Conservation (phyloP, 805 yeast species). For the Saccharomycopsis sp. region DNA sequence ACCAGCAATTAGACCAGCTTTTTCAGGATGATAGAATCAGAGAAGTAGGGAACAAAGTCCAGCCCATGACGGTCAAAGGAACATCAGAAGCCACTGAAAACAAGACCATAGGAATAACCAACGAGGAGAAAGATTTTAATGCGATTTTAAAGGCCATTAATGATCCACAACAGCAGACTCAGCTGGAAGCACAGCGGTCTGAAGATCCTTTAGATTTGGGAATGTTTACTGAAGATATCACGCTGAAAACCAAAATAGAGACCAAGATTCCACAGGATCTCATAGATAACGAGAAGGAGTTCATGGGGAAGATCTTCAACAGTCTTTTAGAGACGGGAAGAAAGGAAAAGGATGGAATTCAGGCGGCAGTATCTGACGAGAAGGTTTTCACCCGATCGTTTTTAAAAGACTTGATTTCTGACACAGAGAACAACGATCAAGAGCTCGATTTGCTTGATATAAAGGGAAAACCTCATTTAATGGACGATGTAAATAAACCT, state of each 20-base stretch:
- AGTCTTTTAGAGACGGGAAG: background rate
- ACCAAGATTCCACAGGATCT: background rate
- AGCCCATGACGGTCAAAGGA: background rate
- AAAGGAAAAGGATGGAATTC: background rate
- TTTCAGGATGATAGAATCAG: background rate
- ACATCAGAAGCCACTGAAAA: background rate
- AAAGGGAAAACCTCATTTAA: background rate
- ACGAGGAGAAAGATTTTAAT: background rate
- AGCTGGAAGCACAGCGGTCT: background rate
- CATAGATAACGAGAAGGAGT: background rate
- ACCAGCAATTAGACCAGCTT: background rate
- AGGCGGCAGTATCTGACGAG: background rate
- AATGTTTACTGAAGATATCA: background rate
- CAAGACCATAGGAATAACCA: background rate
- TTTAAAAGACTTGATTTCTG: background rate
- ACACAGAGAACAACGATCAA: constrained; percentile 4
- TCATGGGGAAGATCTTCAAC: background rate
- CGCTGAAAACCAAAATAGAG: background rate
- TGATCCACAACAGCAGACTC: background rate
- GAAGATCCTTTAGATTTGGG: background rate
- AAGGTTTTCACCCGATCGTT: background rate
- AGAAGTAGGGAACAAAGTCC: background rate
- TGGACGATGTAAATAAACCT: background rate
- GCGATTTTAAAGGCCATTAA: background rate
- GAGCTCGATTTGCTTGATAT: constrained; percentile 3